Percentiles rank a stretch among this genome's conserved stretches.
Evolutionary conservation across 1,284 basidiomycete species (phyloP).

Genomic region (Somion occarium): DNA sequence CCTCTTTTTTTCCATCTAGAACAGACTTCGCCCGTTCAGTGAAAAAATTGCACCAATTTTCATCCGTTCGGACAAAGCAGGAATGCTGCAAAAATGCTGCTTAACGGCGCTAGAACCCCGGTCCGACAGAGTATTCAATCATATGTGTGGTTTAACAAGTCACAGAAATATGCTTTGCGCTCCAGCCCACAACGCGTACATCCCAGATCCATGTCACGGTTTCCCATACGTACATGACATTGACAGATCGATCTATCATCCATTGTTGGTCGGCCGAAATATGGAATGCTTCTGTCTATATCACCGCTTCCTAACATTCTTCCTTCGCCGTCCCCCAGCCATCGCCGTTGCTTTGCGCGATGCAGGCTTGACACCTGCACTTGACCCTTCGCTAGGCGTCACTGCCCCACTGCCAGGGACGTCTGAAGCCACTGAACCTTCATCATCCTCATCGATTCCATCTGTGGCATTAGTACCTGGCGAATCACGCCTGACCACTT

Average conservation of each 20-base stretch:
- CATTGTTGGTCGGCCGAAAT: no score
- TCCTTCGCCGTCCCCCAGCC: slow-evolving; percentile 58
- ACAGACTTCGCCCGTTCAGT: neutral
- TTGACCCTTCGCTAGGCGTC: slow-evolving; percentile 29
- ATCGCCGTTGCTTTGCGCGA: slow-evolving; percentile 38
- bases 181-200: no score
- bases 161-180: no score
- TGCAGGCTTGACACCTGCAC: slow-evolving; percentile 14
- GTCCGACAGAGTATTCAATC: neutral
- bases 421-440: slow-evolving; percentile 30
- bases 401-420: slow-evolving; percentile 36
- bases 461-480: slow-evolving; percentile 19
- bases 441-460: slow-evolving; percentile 26
- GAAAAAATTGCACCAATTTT: no score
- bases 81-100: no score
- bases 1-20: neutral
- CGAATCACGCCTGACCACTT: slow-evolving; percentile 25
- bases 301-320: slow-evolving; percentile 40
- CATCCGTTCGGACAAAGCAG: no score
- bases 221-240: no score
- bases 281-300: neutral
- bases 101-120: neutral
- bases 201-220: no score
- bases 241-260: neutral
- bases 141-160: neutral